Evolutionary conservation across 345 rosid genomes (phyloP), one percentile per base, ranked within the genome.

Genomic region (Linum usitatissimum): DNA sequence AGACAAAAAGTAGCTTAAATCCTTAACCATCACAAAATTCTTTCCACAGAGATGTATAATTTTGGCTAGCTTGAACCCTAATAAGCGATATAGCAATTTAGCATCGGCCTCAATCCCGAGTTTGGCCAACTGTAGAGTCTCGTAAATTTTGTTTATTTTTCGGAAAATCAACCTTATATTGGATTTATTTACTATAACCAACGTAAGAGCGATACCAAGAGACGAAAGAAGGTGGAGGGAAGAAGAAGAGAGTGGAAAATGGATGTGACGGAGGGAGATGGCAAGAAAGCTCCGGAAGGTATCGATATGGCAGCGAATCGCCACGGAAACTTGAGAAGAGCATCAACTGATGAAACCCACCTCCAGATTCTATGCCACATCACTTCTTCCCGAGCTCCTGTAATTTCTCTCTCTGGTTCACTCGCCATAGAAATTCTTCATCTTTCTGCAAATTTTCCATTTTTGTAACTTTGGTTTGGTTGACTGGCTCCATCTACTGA

Each of bases 331-430:
- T 56, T 83, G 54, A 80, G 70, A 57, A 75, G 71, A 54, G 88
- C 85, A 55, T 70, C 85, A 20, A 62, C 59, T 59, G 88, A 86
- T 69, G 64, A 78, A 38, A 70, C 59, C 65, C 72, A 78, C 60
- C 69, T 63, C 57, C 61, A 76, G 30, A 77, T 83, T 53, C 78
- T 83, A 75, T 64, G 59, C 36, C 67, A 75, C 4, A 72, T 83
- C 70, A 83, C 77, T 62, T 76, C 80, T 42, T 81, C 88, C 55
- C 79, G 74, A 57, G 38, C 76, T 39, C 75, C 85, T 8, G 88
- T 81, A 74, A 58, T 8, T 17, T 60, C 6, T 17, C 6, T 17
- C 18, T 18, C n/a, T 5, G 13, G 18, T 38, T 40, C 6, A 18
- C 17, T 13, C 42, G 15, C 63, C 4, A 55, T 30, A 31, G 21